A percentile compares a stretch with the other conserved stretches of the same genome.
Conservation (phyloP, 2,329 filamentous ascomycete genomes). For the Cladosporium oxysporum region DNA sequence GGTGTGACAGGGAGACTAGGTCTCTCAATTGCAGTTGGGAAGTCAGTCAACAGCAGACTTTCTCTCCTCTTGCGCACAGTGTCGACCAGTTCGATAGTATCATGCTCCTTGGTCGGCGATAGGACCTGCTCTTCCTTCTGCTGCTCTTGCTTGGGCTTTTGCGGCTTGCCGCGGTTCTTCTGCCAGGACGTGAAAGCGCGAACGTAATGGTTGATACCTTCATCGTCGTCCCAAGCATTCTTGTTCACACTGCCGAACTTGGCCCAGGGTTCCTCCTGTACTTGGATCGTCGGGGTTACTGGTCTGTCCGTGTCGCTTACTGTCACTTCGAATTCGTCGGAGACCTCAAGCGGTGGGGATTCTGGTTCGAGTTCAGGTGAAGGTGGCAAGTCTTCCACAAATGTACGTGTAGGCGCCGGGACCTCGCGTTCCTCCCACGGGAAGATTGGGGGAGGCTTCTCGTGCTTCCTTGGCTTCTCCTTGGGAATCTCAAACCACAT, state of each 20-base stretch:
- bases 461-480: slow-evolving; percentile 55
- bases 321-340: slow-evolving; percentile 34
- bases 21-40: slow-evolving; percentile 77
- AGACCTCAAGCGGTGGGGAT: slow-evolving; percentile 20
- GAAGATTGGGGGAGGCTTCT: slow-evolving; percentile 72
- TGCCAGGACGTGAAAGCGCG: slow-evolving; percentile 66
- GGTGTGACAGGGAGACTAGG: slow-evolving; percentile 90
- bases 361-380: slow-evolving; percentile 25
- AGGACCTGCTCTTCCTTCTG: slow-evolving; percentile 24
- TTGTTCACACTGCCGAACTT: slow-evolving; percentile 62
- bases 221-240: slow-evolving; percentile 93
- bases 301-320: slow-evolving; percentile 28
- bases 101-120: slow-evolving; percentile 27
- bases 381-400: slow-evolving; percentile 55
- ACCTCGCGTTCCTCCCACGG: slow-evolving; percentile 80
- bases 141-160: slow-evolving; percentile 16
- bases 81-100: slow-evolving; percentile 32
- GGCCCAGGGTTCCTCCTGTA: slow-evolving; percentile 64
- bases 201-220: slow-evolving; percentile 85
- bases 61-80: slow-evolving; percentile 44
- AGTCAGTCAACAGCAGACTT: slow-evolving; percentile 77
- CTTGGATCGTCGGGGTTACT: slow-evolving; percentile 49
- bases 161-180: slow-evolving; percentile 53
- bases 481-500: slow-evolving; percentile 86
- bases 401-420: slow-evolving; percentile 65